These are phyloP conservation scores for Microbotryum violaceum DNA, from an alignment of 1,284 basidiomycete genomes.

Conservation along the genomic window DNA sequence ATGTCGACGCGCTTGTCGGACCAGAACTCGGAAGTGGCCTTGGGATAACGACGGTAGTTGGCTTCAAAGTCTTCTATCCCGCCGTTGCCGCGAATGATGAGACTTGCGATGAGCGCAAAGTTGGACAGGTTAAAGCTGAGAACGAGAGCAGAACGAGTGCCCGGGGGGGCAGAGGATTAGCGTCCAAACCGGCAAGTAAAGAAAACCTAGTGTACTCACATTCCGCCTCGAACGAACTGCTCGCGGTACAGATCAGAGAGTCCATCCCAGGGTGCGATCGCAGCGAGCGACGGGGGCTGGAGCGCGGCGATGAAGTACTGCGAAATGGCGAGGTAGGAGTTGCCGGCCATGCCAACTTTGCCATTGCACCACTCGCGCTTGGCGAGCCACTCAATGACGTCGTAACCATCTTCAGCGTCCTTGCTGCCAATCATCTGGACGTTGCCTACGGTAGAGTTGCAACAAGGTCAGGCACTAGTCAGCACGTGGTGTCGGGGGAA, in stretches of 20 bases:
- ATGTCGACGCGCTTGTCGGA: constrained; percentile 27
- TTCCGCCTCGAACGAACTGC: constrained; percentile 18
- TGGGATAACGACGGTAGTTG: constrained; percentile 9
- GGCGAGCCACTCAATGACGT: constrained; percentile 24
- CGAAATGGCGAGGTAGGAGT: constrained; percentile 33
- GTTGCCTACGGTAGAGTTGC: constrained; percentile 14
- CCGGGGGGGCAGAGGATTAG: no score
- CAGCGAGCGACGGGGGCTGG: constrained; percentile 31
- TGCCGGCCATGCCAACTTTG: constrained; percentile 28
- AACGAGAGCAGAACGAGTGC: no score
- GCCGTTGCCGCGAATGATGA: constrained; percentile 17
- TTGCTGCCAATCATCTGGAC: constrained; percentile 21
- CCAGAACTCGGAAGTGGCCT: constrained; percentile 24
- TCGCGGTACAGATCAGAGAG: constrained; percentile 19
- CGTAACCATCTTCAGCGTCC: constrained; percentile 28
- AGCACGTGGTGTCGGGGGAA: constrained; percentile 26
- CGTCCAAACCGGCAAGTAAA: no score
- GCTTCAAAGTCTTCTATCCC: constrained; percentile 5
- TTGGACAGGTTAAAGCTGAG: constrained; percentile 14
- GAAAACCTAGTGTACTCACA: neutral
- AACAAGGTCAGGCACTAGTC: constrained; percentile 14
- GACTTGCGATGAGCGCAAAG: constrained; percentile 19
- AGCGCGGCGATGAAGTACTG: constrained; percentile 29
- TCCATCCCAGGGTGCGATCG: constrained; percentile 33
- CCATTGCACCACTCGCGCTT: constrained; percentile 29